A percentile compares a stretch with the other conserved stretches of the same genome.
Conservation (phyloP, 495 filamentous ascomycete species). For the Staphylotrichum longicolle region DNA sequence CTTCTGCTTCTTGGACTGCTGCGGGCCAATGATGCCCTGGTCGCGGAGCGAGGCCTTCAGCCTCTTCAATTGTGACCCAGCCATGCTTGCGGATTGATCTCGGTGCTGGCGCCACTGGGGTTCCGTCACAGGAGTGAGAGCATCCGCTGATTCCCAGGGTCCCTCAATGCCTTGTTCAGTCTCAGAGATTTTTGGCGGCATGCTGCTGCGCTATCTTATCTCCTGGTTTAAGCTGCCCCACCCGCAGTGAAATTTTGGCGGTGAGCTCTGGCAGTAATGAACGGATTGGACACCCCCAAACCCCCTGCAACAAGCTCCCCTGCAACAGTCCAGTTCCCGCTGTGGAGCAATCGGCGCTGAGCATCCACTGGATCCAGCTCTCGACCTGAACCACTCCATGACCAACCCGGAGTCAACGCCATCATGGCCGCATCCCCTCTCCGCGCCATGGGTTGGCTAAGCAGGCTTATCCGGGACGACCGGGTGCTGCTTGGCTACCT, state of each 20-base stretch:
- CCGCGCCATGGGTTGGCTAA: conserved; percentile 34
- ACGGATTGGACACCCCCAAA: no score
- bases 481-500: conserved; percentile 43
- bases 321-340: background rate
- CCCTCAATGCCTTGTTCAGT: background rate
- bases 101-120: background rate
- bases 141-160: background rate
- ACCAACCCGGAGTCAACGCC: background rate
- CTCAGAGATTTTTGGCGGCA: conserved; percentile 27
- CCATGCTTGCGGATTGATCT: conserved; percentile 56
- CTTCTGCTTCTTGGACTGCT: conserved; percentile 88
- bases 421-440: conserved; percentile 7
- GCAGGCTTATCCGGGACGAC: conserved; percentile 41
- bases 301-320: background rate
- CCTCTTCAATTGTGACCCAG: conserved; percentile 93
- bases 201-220: conserved; percentile 35
- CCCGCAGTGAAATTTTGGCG: conserved; percentile 31
- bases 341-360: background rate
- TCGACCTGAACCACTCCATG: no score
- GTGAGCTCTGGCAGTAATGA: conserved; percentile 24
- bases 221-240: conserved; percentile 16
- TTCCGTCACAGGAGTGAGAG: background rate
- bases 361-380: no score
- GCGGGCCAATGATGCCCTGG: conserved; percentile 81
- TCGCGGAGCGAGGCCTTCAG: conserved; percentile 85